Base-by-base conservation (phyloP, 257 asterid species). In the Coffea eugenioides region DNA sequence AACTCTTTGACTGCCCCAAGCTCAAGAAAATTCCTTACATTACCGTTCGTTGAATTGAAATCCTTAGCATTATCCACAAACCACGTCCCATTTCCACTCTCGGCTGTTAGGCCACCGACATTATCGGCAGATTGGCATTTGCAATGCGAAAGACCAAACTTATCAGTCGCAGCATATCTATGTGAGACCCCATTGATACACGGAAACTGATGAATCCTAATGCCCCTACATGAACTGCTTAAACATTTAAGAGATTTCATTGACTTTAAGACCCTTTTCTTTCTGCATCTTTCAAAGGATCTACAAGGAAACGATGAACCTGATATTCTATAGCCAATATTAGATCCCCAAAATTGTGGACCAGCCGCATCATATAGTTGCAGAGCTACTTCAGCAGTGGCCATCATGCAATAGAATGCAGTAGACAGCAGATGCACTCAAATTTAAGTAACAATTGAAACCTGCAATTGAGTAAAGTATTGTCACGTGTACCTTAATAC, bases 101-200 rank as follows among this genome's bases (percentile, higher is more conserved):
- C 87, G 8, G 89, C 81, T 51, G 85, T 83, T 79, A 83, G 51
- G 77, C 88, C 93, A 64, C 86, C 86, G 16, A 72, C 85, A 88
- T 77, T 82, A 76, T 88, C 94, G 65, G 90, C 77, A 79, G 69
- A 83, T 77, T 88, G 89, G 83, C 97, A 91, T 77, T 86, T 86
- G 86, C 90, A 88, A 52, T 71, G 82, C 80, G 25, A 27, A n/a
- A 65, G 69, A 77, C 79, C 27, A 41, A 73, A 83, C 75, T 69
- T 80, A 69, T 75, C 77, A 43, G 79, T 61, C 36, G 80, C 9
- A 57, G 70, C 80, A 80, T 67, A 78, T 82, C 81, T 76, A 59
- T 39, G 73, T 15, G 75, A 41, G 75, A 76, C 46, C 34, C 73
- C 69, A 31, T 79, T 43, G 46, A 34, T 68, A 46, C 59, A 71